Evolutionary conservation across 768 basidiomycete species (phyloP).

Genomic region (Auriscalpium vulgare): DNA sequence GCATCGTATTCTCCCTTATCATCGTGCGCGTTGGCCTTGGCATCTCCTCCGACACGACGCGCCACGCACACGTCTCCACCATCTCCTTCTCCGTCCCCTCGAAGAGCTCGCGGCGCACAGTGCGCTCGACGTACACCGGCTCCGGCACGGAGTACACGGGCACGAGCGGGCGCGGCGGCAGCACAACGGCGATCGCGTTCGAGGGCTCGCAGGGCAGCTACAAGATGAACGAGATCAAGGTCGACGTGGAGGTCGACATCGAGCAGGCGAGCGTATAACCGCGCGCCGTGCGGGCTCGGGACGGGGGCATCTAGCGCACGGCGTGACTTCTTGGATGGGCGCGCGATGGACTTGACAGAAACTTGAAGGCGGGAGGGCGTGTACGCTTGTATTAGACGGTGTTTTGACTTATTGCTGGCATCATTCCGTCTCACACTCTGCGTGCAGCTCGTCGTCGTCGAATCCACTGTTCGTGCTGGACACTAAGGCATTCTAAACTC

Average conservation of each 20-base stretch:
- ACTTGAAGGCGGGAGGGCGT: too few species aligned
- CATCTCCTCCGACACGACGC: constrained; percentile 6
- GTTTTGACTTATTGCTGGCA: too few species aligned
- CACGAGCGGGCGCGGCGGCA: constrained; percentile 7
- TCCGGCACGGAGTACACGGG: not conserved
- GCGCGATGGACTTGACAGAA: too few species aligned
- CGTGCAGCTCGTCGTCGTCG: too few species aligned
- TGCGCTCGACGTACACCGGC: not conserved
- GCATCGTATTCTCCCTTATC: constrained; percentile 15
- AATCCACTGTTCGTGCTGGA: too few species aligned
- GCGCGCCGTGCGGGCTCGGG: not conserved
- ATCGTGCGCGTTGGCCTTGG: constrained; percentile 12
- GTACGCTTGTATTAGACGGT: too few species aligned
- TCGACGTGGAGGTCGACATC: constrained; percentile 4
- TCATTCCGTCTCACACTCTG: too few species aligned
- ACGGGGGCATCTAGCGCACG: not conserved
- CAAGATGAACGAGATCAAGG: not conserved
- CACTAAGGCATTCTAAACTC: too few species aligned
- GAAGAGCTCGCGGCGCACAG: not conserved
- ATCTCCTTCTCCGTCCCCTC: constrained; percentile 13
- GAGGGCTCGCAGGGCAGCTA: not conserved
- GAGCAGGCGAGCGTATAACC: not conserved
- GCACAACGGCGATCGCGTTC: constrained; percentile 8
- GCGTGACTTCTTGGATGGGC: not conserved
- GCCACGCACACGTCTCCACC: not conserved